Percentiles rank a stretch among this genome's conserved stretches.
These are phyloP conservation scores for Lentinula sp. DNA, from an alignment of 768 basidiomycete genomes.

Conservation along the genomic window DNA sequence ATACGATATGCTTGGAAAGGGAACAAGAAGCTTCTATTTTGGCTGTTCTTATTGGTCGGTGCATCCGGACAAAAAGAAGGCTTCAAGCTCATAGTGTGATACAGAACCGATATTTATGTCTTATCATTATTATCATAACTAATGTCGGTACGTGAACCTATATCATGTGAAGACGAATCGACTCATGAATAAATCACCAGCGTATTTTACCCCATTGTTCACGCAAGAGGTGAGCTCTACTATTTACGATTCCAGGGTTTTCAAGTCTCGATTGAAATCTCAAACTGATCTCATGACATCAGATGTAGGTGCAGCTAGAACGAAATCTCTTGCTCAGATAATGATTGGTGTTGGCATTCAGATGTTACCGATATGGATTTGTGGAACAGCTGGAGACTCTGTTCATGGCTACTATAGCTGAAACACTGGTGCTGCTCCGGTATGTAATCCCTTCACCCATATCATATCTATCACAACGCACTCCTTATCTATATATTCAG, in stretches of 20 bases:
- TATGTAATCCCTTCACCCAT: background rate
- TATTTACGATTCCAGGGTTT: no score
- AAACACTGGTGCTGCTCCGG: conserved; percentile 5
- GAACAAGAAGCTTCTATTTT: conserved; percentile 2
- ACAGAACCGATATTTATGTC: conserved; percentile 14
- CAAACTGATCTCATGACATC: no score
- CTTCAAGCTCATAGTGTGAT: background rate
- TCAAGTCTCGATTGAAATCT: no score
- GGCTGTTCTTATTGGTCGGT: conserved; percentile 4
- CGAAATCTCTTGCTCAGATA: background rate
- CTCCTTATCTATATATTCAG: background rate
- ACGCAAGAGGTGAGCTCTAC: background rate
- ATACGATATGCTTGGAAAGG: background rate
- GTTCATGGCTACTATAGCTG: conserved; percentile 7
- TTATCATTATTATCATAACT: conserved; percentile 11
- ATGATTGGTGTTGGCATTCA: background rate
- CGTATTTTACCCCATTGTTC: background rate
- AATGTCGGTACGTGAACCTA: conserved; percentile 2
- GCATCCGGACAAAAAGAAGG: background rate
- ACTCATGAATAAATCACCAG: background rate
- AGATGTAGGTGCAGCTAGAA: background rate
- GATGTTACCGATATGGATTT: conserved; percentile 7
- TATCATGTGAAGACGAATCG: background rate
- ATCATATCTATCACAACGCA: background rate
- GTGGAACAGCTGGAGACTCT: conserved; percentile 9